Evolutionary conservation across 1,139 yeast genomes (phyloP), one percentile per base, ranked within the genome.

Genomic region (Protomyces gravidus): DNA sequence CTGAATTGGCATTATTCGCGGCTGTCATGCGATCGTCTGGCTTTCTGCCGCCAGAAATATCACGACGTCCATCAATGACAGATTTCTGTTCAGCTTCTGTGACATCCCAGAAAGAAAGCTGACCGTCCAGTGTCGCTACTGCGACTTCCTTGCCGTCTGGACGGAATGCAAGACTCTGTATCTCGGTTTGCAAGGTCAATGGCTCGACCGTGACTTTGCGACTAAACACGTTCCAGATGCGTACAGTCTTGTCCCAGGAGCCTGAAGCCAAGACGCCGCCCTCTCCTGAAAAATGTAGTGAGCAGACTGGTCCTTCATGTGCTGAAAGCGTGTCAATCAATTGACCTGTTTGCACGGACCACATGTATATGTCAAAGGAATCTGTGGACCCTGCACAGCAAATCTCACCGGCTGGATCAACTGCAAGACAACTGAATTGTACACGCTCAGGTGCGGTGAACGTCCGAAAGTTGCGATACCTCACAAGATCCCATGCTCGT

Each of bases 271-370:
- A 76, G 9, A 84, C 78, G 23, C 89, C 80, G 63, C 81, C 84
- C 69, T 89, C 97, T 13, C 76, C 76, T 55, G 97, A 96, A 72
- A 94, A 92, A 9, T 94, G 82, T 50, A 92, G 76, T 65, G 89
- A 83, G 1, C 96, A 88, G 2, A 92, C 85, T 0, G 99, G 98
- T 1, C 97, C 99, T 67, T 88, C 95, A 71, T 92, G 99, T 4
- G 97, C 98, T 3, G 92, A 77, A 55, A 92, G 77, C 23, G 88
- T 80, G 69, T 94, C 98, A 60, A 92, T 78, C 53, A 92, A 75
- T 71, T 90, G 97, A 1, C 95, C 86, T 0, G 97, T 90, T 75
- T 92, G 98, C 0, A 94, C 97, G 9, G 96, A 89, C 99, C 99
- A 92, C 42, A 92, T 87, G 69, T 86, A 90, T 60, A 92, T 86